Conservation (phyloP, 352 stramenopile species). For the Globisporangium spinosum region DNA sequence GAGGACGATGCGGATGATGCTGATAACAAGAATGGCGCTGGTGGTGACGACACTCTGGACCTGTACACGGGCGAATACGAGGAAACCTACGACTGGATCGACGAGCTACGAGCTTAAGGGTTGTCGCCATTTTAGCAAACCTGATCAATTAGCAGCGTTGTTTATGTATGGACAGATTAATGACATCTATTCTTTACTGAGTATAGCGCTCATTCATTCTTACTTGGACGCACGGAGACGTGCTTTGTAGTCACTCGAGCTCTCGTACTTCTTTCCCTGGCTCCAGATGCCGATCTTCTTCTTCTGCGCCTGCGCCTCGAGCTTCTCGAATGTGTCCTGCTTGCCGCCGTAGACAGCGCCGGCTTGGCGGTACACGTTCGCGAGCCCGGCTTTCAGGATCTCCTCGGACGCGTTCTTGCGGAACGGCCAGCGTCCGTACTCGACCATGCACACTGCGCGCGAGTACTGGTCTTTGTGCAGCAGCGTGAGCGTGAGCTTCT, state of each 20-base stretch:
- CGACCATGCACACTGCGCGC: conserved; percentile 78
- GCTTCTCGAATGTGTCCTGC: conserved; percentile 56
- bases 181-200: background rate
- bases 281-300: conserved; percentile 75
- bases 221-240: conserved; percentile 38
- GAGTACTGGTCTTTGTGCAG: conserved; percentile 84
- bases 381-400: conserved; percentile 72
- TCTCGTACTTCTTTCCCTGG: conserved; percentile 70
- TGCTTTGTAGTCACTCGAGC: conserved; percentile 74
- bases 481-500: conserved; percentile 67
- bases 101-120: conserved; percentile 15
- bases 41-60: background rate
- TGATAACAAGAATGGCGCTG: background rate
- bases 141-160: background rate
- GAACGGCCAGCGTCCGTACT: conserved; percentile 80
- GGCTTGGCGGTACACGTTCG: conserved; percentile 68
- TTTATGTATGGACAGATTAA: background rate
- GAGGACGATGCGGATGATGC: background rate
- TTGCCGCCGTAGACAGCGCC: conserved; percentile 80
- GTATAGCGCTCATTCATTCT: background rate
- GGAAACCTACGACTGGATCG: conserved; percentile 15
- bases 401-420: conserved; percentile 75
- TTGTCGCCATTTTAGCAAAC: background rate
- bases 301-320: conserved; percentile 61
- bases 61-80: conserved; percentile 15